Base-by-base conservation (phyloP, 805 yeast genomes). In the Lachancea quebecensis region DNA sequence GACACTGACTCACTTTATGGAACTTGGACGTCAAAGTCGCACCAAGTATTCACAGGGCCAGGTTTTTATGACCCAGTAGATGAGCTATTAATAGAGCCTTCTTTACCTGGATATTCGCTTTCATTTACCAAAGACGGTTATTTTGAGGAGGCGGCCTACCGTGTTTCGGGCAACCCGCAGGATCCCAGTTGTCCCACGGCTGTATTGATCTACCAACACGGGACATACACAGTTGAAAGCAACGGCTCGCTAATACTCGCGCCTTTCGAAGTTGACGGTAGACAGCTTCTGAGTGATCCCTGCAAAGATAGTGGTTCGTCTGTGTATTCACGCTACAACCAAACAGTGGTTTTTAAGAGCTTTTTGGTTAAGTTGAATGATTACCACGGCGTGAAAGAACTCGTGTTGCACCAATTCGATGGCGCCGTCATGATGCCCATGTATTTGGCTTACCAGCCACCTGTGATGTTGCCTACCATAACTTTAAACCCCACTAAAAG, bases 11-110 rank as follows among this genome's bases (percentile, higher is more conserved):
- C 52, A 35, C 64, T 87, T 39, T 85, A 72, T 35, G 99, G 99
- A 6, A 93, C 99, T 0, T 93, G 99, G 99, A 67, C 90, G 1
- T 83, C 97, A 14, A 93, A 93, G 65, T 81, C 97, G 10, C 86
- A 85, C 64, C 81, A 95, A 10, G 99, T 93, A 7, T 82, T 91
- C 70, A 93, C 99, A 1, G 99, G 99, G 0, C 96, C 98, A 6
- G 85, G 90, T 2, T 93, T 93, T 61, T 93, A 79, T 63, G 98
- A 93, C 64, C 99, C 99, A 2, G 85, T 89, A 27, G 96, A 91
- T 61, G 99, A 93, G 65, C 76, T 91, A 14, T 70, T 93, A 47
- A 86, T 89, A 50, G 99, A 93, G 64, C 99, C 99, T 2, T 91
- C 90, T 8, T 73, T 93, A 35, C 96, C 99, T 1, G 99, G 99